Percentiles rank a stretch among this genome's conserved stretches.
Conservation (phyloP, 129 eudicot genomes). For the Flaveria linearis region DNA sequence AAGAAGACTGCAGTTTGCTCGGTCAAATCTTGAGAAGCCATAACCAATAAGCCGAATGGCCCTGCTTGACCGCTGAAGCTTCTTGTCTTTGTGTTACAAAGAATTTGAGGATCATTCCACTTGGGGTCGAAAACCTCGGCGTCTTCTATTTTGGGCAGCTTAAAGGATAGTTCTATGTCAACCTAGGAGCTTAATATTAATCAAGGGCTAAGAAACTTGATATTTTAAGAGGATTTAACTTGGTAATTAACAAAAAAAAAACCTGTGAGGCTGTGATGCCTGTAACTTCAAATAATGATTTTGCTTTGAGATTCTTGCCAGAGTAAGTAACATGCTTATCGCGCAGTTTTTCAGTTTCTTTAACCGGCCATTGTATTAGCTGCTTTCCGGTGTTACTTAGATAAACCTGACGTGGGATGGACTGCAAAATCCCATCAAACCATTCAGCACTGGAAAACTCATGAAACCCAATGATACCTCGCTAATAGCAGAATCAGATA, state of each 20-base stretch:
- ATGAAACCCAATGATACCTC: no score
- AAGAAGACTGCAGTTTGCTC: slow-evolving; percentile 62
- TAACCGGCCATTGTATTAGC: slow-evolving; percentile 43
- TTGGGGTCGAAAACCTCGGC: slow-evolving; percentile 47
- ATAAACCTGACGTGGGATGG: slow-evolving; percentile 38
- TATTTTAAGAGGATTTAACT: neutral
- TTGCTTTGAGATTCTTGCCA: slow-evolving; percentile 28
- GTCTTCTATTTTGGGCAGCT: slow-evolving; percentile 36
- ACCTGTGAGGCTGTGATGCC: slow-evolving; percentile 43
- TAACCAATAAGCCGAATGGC: slow-evolving; percentile 53
- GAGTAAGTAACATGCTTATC: slow-evolving; percentile 27
- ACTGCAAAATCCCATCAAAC: slow-evolving; percentile 28
- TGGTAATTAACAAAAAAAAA: neutral
- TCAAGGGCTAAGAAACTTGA: neutral
- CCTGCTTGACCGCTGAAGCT: slow-evolving; percentile 39
- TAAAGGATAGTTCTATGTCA: slow-evolving; percentile 57
- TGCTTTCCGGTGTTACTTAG: slow-evolving; percentile 32
- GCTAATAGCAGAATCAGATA: no score
- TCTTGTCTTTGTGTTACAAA: slow-evolving; percentile 44
- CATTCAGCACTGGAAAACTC: neutral
- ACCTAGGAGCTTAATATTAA: slow-evolving; percentile 32
- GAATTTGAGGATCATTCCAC: slow-evolving; percentile 49
- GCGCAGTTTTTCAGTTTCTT: slow-evolving; percentile 37
- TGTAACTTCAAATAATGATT: slow-evolving; percentile 39
- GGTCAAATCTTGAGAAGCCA: slow-evolving; percentile 55